Evolutionary conservation across 2,329 filamentous ascomycete species (phyloP), one percentile per base, ranked within the genome.

Genomic region (Incumbomyces lentus): DNA sequence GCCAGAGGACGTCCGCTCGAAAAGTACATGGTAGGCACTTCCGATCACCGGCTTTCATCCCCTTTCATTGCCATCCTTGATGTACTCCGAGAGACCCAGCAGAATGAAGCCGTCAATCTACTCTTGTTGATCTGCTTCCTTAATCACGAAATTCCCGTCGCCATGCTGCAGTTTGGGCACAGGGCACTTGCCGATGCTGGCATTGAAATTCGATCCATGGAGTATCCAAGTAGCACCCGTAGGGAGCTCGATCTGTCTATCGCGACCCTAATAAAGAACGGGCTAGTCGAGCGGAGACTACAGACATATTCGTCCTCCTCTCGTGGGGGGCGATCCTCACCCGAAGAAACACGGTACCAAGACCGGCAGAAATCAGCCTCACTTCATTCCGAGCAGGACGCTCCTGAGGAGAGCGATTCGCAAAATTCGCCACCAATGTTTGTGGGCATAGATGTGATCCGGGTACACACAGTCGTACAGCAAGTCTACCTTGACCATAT

Each of bases 101-200:
- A 58, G 19, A 57, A 62, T 47, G 74, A 80, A 45, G 79, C 81
- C 0, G 61, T 82, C 40, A 83, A 82, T 55, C 61, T 85, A 31
- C 77, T 85, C 52, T 76, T 75, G 17, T 63, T 85, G 11, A 62
- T 85, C 12, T 76, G 75, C 1, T 84, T 84, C 55, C 78, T 82
- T 45, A 76, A 77, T 34, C 77, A 79, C 46, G 72, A 79, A 47
- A 69, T 84, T 4, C 82, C 82, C 0, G 77, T 84, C 17, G 79
- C 80, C 46, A 75, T 86, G 68, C 64, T 85, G 11, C 66, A 66
- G 26, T 65, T 82, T 13, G 80, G 79, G 60, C 58, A 56, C 33
- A 56, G 55, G 13, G 59, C 59, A 6, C 57, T 69, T 46, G 53
- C 61, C 2, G 50, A 51, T 2, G 58, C 57, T 47, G 60, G 63